phyloP scores from a whole-genome alignment of 805 yeast species.

The Candida ipomoeae region DNA sequence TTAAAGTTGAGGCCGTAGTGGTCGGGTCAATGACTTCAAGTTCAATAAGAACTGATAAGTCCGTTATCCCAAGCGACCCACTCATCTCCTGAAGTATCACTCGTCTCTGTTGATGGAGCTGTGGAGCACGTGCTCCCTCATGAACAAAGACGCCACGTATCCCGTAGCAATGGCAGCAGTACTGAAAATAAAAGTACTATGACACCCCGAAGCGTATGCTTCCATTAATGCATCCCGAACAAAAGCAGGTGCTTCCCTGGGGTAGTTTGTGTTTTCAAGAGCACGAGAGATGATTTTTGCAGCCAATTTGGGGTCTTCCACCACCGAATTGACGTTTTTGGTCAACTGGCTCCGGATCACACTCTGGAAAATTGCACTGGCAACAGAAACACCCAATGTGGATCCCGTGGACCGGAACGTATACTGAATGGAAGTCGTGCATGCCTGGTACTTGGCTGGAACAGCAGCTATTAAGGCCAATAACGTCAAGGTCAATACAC shows the following conservation, averaged over 20 bases:
- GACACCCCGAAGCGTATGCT: conserved; percentile 51
- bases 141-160: conserved; percentile 39
- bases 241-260: conserved; percentile 49
- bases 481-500: conserved; percentile 65
- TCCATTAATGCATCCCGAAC: conserved; percentile 44
- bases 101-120: conserved; percentile 43
- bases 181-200: conserved; percentile 51
- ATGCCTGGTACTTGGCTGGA: conserved; percentile 65
- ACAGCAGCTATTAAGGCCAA: conserved; percentile 76
- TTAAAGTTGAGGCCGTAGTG: too few relatives aligned
- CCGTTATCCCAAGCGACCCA: too few relatives aligned
- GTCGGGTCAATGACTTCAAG: too few relatives aligned
- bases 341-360: conserved; percentile 29
- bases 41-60: too few relatives aligned
- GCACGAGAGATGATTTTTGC: conserved; percentile 47
- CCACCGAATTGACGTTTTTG: conserved; percentile 6
- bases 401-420: conserved; percentile 85
- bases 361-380: conserved; percentile 62
- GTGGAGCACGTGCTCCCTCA: conserved; percentile 58
- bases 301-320: conserved; percentile 30
- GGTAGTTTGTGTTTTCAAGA: conserved; percentile 52
- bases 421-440: conserved; percentile 85
- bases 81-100: neutral
- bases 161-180: conserved; percentile 39
- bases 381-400: conserved; percentile 72